These are phyloP conservation scores for Lepidopterella palustris DNA, from an alignment of 495 filamentous ascomycete genomes.

Conservation along the genomic window DNA sequence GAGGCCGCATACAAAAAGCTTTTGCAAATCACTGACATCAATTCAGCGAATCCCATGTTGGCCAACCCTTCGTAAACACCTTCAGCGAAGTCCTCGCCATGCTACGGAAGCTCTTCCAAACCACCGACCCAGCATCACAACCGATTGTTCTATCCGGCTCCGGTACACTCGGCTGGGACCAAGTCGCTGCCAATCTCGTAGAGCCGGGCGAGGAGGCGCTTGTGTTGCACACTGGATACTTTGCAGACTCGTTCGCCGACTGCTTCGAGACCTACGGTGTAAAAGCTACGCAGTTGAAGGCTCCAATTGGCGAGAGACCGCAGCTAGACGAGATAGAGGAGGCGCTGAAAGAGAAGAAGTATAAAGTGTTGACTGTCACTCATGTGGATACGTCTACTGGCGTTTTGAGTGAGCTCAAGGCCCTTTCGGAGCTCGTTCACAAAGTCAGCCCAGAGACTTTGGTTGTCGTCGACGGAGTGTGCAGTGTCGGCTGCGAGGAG, in stretches of 20 bases:
- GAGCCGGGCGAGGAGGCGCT: slow-evolving; percentile 85
- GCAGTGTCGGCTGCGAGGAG: slow-evolving; percentile 92
- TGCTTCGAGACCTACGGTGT: slow-evolving; percentile 88
- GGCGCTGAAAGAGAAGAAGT: slow-evolving; percentile 78
- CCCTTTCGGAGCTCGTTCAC: slow-evolving; percentile 72
- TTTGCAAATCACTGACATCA: neutral
- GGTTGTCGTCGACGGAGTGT: slow-evolving; percentile 90
- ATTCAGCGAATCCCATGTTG: slow-evolving; percentile 83
- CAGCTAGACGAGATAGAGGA: slow-evolving; percentile 79
- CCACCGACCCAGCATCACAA: slow-evolving; percentile 70
- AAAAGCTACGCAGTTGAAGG: slow-evolving; percentile 80
- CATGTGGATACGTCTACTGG: slow-evolving; percentile 97
- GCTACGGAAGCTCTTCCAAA: slow-evolving; percentile 90
- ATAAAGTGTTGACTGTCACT: slow-evolving; percentile 88
- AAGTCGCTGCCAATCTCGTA: slow-evolving; percentile 83
- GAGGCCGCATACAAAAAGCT: too few species aligned
- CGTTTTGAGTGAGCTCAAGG: slow-evolving; percentile 83
- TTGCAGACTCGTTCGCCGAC: slow-evolving; percentile 88
- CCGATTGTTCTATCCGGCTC: slow-evolving; percentile 91
- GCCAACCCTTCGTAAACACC: slow-evolving; percentile 74
- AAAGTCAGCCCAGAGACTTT: slow-evolving; percentile 83
- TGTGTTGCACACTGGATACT: slow-evolving; percentile 94
- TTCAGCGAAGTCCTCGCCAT: slow-evolving; percentile 86
- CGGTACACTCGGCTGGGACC: slow-evolving; percentile 92
- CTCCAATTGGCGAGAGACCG: slow-evolving; percentile 82